Evolutionary conservation across 768 basidiomycete species (phyloP).

Genomic region (Psilocybe sp.): DNA sequence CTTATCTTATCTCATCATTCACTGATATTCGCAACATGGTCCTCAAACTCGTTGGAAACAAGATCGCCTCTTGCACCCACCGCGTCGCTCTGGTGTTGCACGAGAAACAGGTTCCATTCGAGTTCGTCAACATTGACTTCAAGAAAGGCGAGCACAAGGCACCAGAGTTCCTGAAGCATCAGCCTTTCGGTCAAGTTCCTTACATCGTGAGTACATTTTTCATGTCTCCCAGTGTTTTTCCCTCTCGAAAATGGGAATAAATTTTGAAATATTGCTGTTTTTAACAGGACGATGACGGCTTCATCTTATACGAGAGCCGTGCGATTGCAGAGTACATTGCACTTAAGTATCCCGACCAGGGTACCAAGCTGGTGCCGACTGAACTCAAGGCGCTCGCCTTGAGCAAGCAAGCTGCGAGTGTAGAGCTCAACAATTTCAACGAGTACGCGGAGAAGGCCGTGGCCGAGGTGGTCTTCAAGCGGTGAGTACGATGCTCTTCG

Average conservation of each 20-base stretch:
- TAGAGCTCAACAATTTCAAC: slow-evolving; percentile 53
- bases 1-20: too few species aligned
- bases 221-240: neutral
- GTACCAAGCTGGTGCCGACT: slow-evolving; percentile 47
- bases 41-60: slow-evolving; percentile 37
- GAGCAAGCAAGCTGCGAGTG: slow-evolving; percentile 42
- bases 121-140: slow-evolving; percentile 43
- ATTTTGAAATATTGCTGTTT: too few species aligned
- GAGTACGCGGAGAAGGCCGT: slow-evolving; percentile 31
- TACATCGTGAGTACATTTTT: slow-evolving; percentile 37
- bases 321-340: slow-evolving; percentile 58
- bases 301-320: slow-evolving; percentile 57
- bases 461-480: slow-evolving; percentile 49
- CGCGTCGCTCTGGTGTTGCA: slow-evolving; percentile 47
- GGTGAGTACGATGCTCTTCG: slow-evolving; percentile 30
- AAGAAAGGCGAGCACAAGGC: slow-evolving; percentile 43
- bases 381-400: slow-evolving; percentile 31
- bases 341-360: slow-evolving; percentile 47
- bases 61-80: slow-evolving; percentile 44
- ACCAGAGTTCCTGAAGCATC: slow-evolving; percentile 38
- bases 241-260: too few species aligned
- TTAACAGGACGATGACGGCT: slow-evolving; percentile 50
- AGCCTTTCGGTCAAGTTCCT: slow-evolving; percentile 69
- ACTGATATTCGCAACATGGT: slow-evolving; percentile 28
- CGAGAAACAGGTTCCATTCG: slow-evolving; percentile 57